Percentiles rank a stretch among this genome's conserved stretches.
Evolutionary conservation across 352 stramenopile genomes (phyloP).

Genomic region (Hyaloperonospora arabidopsidis): DNA sequence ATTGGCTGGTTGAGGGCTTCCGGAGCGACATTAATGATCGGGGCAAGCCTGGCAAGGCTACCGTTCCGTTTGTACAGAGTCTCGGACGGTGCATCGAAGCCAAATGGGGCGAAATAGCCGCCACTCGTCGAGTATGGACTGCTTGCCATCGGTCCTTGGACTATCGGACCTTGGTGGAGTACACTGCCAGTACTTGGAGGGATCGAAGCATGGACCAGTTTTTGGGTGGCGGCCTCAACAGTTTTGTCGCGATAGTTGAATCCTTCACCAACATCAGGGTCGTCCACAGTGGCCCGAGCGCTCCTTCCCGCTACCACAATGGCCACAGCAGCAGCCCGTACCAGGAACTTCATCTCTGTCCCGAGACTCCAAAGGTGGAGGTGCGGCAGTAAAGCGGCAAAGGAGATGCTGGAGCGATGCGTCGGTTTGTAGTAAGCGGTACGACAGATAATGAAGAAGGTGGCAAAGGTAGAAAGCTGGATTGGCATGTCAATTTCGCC

Average conservation of each 20-base stretch:
- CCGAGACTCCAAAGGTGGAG: no score
- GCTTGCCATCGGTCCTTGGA: neutral
- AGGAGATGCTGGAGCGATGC: no score
- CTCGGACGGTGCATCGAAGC: constrained; percentile 32
- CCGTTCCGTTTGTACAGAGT: constrained; percentile 35
- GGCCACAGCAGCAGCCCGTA: neutral
- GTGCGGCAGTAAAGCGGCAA: no score
- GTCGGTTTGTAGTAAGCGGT: no score
- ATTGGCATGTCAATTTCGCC: no score
- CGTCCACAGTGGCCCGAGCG: neutral
- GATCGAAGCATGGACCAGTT: neutral
- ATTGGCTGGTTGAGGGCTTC: constrained; percentile 36
- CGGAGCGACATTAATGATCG: constrained; percentile 46
- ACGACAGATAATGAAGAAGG: no score
- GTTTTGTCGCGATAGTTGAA: neutral
- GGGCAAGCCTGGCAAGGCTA: constrained; percentile 33
- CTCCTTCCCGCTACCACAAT: neutral
- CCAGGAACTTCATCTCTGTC: neutral
- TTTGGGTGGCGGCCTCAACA: neutral
- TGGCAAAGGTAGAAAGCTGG: no score
- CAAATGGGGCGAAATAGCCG: constrained; percentile 30
- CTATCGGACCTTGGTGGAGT: neutral
- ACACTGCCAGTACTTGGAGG: no score
- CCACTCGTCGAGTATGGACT: neutral
- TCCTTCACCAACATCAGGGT: neutral